These are phyloP conservation scores for Cladosporium sp. DNA, from an alignment of 2,329 filamentous ascomycete species.

Conservation along the genomic window DNA sequence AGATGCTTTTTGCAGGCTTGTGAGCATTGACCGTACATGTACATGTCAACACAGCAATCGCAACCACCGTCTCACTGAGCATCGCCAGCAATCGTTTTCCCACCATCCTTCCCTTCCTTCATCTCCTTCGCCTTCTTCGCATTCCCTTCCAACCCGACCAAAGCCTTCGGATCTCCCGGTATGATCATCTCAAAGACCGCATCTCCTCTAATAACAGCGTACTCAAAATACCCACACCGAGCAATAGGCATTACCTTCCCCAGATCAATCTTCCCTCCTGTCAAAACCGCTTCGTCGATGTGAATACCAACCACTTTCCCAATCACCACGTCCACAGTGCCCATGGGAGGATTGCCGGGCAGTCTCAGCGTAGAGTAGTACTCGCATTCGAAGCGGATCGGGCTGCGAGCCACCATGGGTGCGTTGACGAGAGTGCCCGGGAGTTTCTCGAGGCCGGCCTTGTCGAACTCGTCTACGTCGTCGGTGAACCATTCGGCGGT, in stretches of 20 bases:
- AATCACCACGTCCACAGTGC: constrained; percentile 55
- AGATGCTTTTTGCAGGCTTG: no score
- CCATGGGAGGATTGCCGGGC: constrained; percentile 53
- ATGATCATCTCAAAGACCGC: constrained; percentile 55
- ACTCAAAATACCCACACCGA: constrained; percentile 58
- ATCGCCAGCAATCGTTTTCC: not conserved
- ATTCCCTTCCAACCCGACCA: constrained; percentile 33
- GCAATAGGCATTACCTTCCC: constrained; percentile 57
- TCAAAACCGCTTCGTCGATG: constrained; percentile 52
- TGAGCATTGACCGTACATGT: not conserved
- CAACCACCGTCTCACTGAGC: not conserved
- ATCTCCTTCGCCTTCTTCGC: constrained; percentile 13
- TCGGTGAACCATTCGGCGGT: constrained; percentile 48
- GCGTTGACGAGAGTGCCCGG: constrained; percentile 40
- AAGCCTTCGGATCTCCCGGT: constrained; percentile 31
- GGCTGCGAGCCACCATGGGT: constrained; percentile 52
- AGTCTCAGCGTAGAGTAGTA: constrained; percentile 53
- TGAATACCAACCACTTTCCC: constrained; percentile 55
- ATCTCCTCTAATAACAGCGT: constrained; percentile 49
- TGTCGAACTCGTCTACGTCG: constrained; percentile 53
- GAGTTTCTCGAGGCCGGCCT: constrained; percentile 46
- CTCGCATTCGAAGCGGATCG: constrained; percentile 57
- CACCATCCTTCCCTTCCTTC: not conserved
- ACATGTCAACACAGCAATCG: no score
- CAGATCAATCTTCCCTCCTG: constrained; percentile 53